Conservation (phyloP, 1,284 basidiomycete genomes). For the Laetiporus sulphureus region DNA sequence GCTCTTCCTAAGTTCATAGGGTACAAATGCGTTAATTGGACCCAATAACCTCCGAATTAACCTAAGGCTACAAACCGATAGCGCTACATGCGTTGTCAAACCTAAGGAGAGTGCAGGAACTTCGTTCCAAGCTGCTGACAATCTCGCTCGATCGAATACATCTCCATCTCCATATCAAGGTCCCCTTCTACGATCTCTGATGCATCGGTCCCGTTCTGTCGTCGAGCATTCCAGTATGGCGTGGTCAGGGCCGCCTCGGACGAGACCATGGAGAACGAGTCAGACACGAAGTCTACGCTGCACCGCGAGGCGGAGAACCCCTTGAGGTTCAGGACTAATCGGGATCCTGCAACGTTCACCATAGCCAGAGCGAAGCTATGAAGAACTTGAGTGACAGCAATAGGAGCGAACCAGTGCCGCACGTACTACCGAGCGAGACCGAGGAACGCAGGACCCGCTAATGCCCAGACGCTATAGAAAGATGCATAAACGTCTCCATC, state of each 20-base stretch:
- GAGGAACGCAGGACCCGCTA: slow-evolving; percentile 23
- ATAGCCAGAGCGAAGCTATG: slow-evolving; percentile 25
- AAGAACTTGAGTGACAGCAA: not conserved
- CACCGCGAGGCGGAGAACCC: slow-evolving; percentile 18
- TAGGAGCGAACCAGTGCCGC: not conserved
- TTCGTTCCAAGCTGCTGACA: slow-evolving; percentile 25
- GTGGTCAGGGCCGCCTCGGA: slow-evolving; percentile 7
- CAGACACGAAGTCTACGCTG: slow-evolving; percentile 12
- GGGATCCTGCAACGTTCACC: slow-evolving; percentile 25
- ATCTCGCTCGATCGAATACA: slow-evolving; percentile 24
- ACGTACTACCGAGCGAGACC: slow-evolving; percentile 27
- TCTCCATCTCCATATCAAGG: slow-evolving; percentile 24
- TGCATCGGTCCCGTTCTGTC: not conserved
- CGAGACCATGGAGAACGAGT: slow-evolving; percentile 9
- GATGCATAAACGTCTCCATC: not conserved
- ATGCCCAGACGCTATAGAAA: slow-evolving; percentile 24
- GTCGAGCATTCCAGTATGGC: not conserved
- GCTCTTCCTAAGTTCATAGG: too few relatives aligned
- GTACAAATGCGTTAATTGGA: too few relatives aligned
- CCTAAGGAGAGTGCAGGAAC: slow-evolving; percentile 5
- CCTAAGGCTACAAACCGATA: slow-evolving; percentile 5
- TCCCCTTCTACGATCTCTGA: not conserved
- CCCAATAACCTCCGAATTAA: slow-evolving; percentile 7
- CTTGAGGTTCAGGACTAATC: slow-evolving; percentile 26
- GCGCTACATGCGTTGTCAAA: slow-evolving; percentile 1